phyloP scores from a whole-genome alignment of 345 rosid genomes.

The Eucalyptus regnans region DNA sequence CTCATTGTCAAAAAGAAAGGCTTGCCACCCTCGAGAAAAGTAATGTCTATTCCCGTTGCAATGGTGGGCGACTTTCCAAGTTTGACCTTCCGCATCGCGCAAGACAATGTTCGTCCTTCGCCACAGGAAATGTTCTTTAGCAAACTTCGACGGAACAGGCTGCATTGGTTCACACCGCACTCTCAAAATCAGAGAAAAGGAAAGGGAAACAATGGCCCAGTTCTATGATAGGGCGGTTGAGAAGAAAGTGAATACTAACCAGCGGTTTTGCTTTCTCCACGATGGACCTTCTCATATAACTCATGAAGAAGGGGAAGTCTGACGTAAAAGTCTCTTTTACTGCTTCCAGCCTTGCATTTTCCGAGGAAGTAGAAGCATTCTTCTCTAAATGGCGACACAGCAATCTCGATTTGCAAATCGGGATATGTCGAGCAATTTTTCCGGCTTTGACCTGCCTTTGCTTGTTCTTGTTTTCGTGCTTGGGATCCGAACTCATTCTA shows the following conservation, averaged over 20 bases:
- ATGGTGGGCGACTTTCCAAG: not conserved
- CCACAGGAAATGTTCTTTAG: not conserved
- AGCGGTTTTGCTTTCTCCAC: not conserved
- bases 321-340: not conserved
- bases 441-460: not conserved
- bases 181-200: not conserved
- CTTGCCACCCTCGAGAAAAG: not conserved
- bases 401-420: not conserved
- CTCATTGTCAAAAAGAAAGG: not conserved
- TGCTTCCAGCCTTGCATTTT: not conserved
- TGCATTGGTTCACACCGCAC: not conserved
- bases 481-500: not conserved
- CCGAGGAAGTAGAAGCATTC: not conserved
- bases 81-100: not conserved
- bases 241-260: not conserved
- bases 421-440: not conserved
- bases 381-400: not conserved
- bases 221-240: not conserved
- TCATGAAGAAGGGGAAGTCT: not conserved
- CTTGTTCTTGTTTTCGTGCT: not conserved
- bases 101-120: not conserved
- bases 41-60: not conserved
- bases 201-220: not conserved
- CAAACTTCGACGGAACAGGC: not conserved
- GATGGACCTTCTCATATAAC: not conserved